Base-by-base conservation (phyloP, 768 basidiomycete genomes). In the Phlebiopsis gigantea region DNA sequence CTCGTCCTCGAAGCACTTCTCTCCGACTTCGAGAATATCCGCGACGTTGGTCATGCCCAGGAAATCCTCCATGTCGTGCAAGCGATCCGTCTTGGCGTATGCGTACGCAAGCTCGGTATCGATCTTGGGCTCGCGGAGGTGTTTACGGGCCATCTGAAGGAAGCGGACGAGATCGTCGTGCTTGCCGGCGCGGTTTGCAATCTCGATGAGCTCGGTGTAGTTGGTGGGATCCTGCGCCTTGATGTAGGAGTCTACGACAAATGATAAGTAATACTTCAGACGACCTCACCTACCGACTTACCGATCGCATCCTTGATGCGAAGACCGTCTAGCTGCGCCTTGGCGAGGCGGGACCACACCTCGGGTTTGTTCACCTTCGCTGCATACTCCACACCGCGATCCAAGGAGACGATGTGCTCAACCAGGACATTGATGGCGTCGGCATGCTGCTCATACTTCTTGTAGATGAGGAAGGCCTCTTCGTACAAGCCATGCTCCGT, bases 51-150 rank as follows among this genome's bases (percentile, higher is more conserved):
- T 99, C 90, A 98, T 96, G 22, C 81, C 81, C 62, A 99, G 76
- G 83, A 99, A 99, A 74, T 99, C 97, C 67, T 99, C 97, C 97
- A 98, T 98, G 68, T 99, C 97, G 68, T 98, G 96, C 14, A 99
- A 74, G 52, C 97, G 87, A 68, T 98, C 97, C 30, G 88, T 94
- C 79, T 97, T 98, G 21, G 97, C 97, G 69, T 98, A 99, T 4
- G 97, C 92, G 69, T 98, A 97, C 12, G 97, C 96, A 30, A 99
- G 77, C 73, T 98, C 95, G 8, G 97, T 98, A 69, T 99, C 97
- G 64, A 99, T 95, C 74, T 87, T 94, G 30, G 97, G 97, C 71
- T 99, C 97, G 56, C 97, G 88, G 15, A 98, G 83, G 46, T 89
- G 82, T 77, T 97, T 98, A 71, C 97, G 88, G 28, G 97, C 93